Evolutionary conservation across 306 rosid species (phyloP).

Genomic region (Dryas drummondii): DNA sequence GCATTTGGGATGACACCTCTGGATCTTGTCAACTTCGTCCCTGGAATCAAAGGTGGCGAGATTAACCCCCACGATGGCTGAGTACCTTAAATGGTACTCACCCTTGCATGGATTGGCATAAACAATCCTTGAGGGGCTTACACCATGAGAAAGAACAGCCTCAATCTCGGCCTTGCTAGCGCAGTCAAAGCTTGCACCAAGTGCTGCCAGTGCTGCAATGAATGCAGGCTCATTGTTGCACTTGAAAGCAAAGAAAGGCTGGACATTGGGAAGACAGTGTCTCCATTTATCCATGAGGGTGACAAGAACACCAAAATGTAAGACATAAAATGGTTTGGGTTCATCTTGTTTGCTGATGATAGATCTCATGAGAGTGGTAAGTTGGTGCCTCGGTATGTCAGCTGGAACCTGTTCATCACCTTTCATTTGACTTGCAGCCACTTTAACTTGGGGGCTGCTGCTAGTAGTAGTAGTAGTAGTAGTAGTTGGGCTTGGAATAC

Average conservation of each 20-base stretch:
- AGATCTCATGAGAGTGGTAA: slow-evolving; percentile 8
- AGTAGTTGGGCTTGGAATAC: background rate
- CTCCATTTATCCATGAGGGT: slow-evolving; percentile 17
- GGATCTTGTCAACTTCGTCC: slow-evolving; percentile 17
- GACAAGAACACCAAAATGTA: slow-evolving; percentile 7
- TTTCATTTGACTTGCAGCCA: background rate
- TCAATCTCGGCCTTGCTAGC: slow-evolving; percentile 21
- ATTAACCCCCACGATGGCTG: slow-evolving; percentile 14
- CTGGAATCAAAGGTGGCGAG: slow-evolving; percentile 14
- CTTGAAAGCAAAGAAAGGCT: slow-evolving; percentile 11
- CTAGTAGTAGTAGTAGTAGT: background rate
- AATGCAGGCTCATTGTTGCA: slow-evolving; percentile 14
- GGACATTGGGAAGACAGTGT: slow-evolving; percentile 7
- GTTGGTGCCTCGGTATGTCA: background rate
- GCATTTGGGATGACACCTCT: slow-evolving; percentile 13
- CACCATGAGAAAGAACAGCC: slow-evolving; percentile 9
- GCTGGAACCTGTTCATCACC: background rate
- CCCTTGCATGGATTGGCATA: slow-evolving; percentile 25
- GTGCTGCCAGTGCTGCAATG: slow-evolving; percentile 19
- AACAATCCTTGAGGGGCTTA: slow-evolving; percentile 3
- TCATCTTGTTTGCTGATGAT: slow-evolving; percentile 20
- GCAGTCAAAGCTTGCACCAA: slow-evolving; percentile 18
- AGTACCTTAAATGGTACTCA: slow-evolving; percentile 18
- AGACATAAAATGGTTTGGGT: slow-evolving; percentile 9
- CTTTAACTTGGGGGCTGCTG: slow-evolving; percentile 1